Evolutionary conservation across 2,329 filamentous ascomycete species (phyloP).

Genomic region (Paecilomyces dactylethromorphus): DNA sequence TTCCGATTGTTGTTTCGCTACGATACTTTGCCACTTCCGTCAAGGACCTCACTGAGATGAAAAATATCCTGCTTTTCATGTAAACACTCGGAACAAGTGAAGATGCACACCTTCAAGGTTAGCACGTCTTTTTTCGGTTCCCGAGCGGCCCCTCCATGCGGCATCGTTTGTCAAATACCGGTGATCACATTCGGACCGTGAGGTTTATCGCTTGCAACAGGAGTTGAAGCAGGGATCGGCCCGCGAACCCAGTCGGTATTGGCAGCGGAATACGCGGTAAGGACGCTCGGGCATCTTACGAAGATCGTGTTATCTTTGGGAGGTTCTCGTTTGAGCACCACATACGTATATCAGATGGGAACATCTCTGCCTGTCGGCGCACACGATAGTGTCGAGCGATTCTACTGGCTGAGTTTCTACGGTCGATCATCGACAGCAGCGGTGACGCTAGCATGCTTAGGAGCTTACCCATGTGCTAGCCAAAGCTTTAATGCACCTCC

Average conservation of each 20-base stretch:
- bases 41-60: neutral
- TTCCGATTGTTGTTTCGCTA: neutral
- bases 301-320: neutral
- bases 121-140: neutral
- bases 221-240: neutral
- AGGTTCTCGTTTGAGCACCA: neutral
- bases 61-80: neutral
- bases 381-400: neutral
- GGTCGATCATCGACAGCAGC: neutral
- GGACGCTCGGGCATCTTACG: neutral
- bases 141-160: neutral
- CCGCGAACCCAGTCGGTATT: neutral
- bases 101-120: neutral
- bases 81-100: neutral
- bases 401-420: neutral
- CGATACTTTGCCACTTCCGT: neutral
- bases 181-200: neutral
- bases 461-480: neutral
- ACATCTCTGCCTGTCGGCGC: neutral
- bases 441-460: neutral
- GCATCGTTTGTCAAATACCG: neutral
- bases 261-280: neutral
- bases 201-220: neutral
- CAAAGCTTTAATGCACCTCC: neutral
- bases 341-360: neutral